A percentile compares a stretch with the other conserved stretches of the same genome.
Evolutionary conservation across 371 early-diverging fungal species (phyloP).

Genomic region (Apophysomyces variabilis): DNA sequence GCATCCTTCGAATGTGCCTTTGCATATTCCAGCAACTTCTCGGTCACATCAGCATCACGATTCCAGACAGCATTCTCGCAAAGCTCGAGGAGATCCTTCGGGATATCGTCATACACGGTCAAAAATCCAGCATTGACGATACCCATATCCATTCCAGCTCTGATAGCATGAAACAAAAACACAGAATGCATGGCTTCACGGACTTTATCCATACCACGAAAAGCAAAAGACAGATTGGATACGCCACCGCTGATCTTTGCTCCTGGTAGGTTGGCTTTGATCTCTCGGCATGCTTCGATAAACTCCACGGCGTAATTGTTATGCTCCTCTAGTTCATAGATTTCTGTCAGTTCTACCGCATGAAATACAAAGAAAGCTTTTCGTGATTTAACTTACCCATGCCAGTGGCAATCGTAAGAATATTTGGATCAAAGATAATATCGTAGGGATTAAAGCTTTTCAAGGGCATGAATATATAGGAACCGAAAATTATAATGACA

Average conservation of each 20-base stretch:
- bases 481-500: not conserved
- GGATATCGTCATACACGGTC: constrained; percentile 93
- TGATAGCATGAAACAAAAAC: constrained; percentile 90
- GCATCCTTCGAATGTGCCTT: constrained; percentile 80
- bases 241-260: constrained; percentile 94
- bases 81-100: constrained; percentile 85
- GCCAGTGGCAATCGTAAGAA: constrained; percentile 93
- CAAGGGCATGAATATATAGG: not conserved
- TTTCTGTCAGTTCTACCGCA: not conserved
- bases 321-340: constrained; percentile 73
- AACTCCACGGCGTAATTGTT: constrained; percentile 95
- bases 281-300: constrained; percentile 73
- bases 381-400: constrained; percentile 50
- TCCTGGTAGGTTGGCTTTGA: constrained; percentile 82
- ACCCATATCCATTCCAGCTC: constrained; percentile 96
- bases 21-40: constrained; percentile 87
- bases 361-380: not conserved
- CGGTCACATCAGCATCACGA: constrained; percentile 87
- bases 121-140: constrained; percentile 95
- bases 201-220: constrained; percentile 90
- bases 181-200: constrained; percentile 96
- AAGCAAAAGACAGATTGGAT: constrained; percentile 93
- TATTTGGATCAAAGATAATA: constrained; percentile 96
- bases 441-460: constrained; percentile 81
- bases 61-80: constrained; percentile 95